Conservation (phyloP, 148 eudicot genomes). For the Pharnaceum exiguum region DNA sequence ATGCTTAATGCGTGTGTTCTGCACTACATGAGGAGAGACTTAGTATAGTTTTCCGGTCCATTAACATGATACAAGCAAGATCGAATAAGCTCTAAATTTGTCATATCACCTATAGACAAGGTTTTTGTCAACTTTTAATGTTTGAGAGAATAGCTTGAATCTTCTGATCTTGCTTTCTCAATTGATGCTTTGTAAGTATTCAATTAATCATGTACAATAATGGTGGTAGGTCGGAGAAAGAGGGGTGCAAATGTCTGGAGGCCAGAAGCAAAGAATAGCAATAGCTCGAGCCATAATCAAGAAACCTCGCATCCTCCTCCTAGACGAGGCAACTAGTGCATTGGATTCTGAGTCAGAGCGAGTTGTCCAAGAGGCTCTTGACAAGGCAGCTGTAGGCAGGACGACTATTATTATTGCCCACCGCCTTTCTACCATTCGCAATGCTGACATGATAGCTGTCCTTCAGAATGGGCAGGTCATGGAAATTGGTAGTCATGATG, state of each 20-base stretch:
- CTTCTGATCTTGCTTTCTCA: too few species aligned
- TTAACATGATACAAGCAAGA: too few species aligned
- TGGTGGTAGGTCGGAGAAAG: slow-evolving; percentile 67
- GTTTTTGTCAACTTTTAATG: too few species aligned
- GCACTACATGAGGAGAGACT: too few species aligned
- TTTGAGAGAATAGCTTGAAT: too few species aligned
- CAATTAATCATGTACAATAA: not conserved
- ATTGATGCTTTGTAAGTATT: not conserved
- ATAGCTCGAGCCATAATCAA: slow-evolving; percentile 76
- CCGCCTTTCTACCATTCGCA: slow-evolving; percentile 72
- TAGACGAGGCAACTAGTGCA: slow-evolving; percentile 87
- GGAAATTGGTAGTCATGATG: slow-evolving; percentile 55
- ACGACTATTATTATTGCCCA: slow-evolving; percentile 74
- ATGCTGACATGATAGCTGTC: slow-evolving; percentile 60
- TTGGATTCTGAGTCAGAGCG: slow-evolving; percentile 71
- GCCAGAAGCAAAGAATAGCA: slow-evolving; percentile 85
- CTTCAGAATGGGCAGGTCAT: slow-evolving; percentile 48
- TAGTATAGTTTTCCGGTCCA: too few species aligned
- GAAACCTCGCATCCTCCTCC: slow-evolving; percentile 66
- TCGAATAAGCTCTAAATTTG: too few species aligned
- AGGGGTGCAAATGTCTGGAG: slow-evolving; percentile 85
- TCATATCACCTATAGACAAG: too few species aligned
- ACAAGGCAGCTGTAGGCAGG: slow-evolving; percentile 55
- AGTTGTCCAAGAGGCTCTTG: slow-evolving; percentile 72
- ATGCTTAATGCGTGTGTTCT: too few species aligned